Percentiles rank a stretch among this genome's conserved stretches.
Evolutionary conservation across 1,284 basidiomycete species (phyloP).

Genomic region (Puccinia coronata): DNA sequence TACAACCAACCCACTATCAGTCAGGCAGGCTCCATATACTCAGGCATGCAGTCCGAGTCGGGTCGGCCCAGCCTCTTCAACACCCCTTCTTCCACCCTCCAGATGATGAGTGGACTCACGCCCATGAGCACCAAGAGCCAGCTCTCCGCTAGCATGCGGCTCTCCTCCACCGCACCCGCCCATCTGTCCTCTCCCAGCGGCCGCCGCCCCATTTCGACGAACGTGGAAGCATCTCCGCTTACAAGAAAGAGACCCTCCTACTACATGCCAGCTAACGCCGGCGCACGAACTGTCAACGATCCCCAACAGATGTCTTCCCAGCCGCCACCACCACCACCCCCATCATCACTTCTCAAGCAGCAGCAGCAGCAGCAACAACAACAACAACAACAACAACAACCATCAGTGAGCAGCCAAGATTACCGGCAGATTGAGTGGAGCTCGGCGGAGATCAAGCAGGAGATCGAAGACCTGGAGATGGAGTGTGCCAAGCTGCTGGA

Average conservation of each 20-base stretch:
- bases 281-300: neutral
- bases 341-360: too few species aligned
- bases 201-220: neutral
- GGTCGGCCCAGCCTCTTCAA: neutral
- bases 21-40: neutral
- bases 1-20: neutral
- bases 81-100: neutral
- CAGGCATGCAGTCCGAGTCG: neutral
- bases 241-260: neutral
- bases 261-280: neutral
- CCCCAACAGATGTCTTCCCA: neutral
- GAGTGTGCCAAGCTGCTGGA: slow-evolving; percentile 27
- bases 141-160: neutral
- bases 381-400: neutral
- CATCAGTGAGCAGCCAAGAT: neutral
- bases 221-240: neutral
- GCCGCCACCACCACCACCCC: too few species aligned
- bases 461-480: slow-evolving; percentile 28
- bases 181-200: neutral
- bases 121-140: neutral
- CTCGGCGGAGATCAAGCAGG: slow-evolving; percentile 16
- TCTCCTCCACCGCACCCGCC: neutral
- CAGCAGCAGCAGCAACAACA: too few species aligned
- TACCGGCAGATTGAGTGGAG: slow-evolving; percentile 20
- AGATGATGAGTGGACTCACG: neutral